These are phyloP conservation scores for Galerina sulciceps DNA, from an alignment of 768 basidiomycete species.

Conservation along the genomic window DNA sequence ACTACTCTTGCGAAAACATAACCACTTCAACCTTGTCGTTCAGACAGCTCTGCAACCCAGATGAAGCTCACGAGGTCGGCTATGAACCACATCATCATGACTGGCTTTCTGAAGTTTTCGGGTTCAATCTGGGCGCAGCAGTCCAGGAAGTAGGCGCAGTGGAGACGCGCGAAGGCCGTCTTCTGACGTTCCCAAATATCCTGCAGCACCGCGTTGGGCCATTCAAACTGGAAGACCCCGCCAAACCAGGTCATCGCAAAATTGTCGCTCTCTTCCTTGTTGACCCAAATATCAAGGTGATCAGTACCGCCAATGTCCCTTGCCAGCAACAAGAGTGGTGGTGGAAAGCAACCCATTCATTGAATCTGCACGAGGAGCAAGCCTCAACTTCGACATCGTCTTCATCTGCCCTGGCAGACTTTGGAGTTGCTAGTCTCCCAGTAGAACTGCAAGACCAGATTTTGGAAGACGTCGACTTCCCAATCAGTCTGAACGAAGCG, in stretches of 20 bases:
- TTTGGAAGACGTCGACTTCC: slow-evolving; percentile 20
- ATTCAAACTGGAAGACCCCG: slow-evolving; percentile 39
- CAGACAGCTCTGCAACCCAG: slow-evolving; percentile 20
- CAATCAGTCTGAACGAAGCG: slow-evolving; percentile 18
- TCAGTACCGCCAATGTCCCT: slow-evolving; percentile 33
- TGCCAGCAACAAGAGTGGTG: slow-evolving; percentile 37
- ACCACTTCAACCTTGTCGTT: slow-evolving; percentile 27
- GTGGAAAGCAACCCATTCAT: slow-evolving; percentile 15
- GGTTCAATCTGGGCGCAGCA: slow-evolving; percentile 23
- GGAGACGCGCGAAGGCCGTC: slow-evolving; percentile 36
- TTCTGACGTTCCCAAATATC: slow-evolving; percentile 47
- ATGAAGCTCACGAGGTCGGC: slow-evolving; percentile 2
- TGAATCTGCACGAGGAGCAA: slow-evolving; percentile 2
- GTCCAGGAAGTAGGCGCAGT: slow-evolving; percentile 37
- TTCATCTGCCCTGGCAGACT: not conserved
- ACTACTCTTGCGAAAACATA: slow-evolving; percentile 31
- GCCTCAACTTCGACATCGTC: not conserved
- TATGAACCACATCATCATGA: slow-evolving; percentile 30
- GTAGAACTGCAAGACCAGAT: slow-evolving; percentile 18
- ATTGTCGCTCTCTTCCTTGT: slow-evolving; percentile 48
- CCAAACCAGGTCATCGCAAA: slow-evolving; percentile 46
- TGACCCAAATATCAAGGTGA: slow-evolving; percentile 35
- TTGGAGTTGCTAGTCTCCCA: slow-evolving; percentile 4
- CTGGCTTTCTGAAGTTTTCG: slow-evolving; percentile 33
- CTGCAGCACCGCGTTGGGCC: slow-evolving; percentile 43